Evolutionary conservation across 2,329 filamentous ascomycete species (phyloP).

Genomic region (Rutstroemia sp.): DNA sequence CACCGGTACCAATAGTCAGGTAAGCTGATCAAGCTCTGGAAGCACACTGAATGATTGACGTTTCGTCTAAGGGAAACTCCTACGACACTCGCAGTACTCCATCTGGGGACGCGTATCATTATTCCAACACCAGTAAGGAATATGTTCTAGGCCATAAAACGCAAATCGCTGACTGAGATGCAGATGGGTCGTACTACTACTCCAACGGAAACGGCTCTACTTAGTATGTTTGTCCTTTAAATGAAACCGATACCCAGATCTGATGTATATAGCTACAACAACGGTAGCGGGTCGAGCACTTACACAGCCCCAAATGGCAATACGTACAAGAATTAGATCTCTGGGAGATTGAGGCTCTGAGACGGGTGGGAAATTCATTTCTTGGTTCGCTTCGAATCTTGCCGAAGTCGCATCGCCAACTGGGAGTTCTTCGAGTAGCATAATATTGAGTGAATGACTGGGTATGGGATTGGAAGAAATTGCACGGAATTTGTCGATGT

Average conservation of each 20-base stretch:
- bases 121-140: conserved; percentile 50
- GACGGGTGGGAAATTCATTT: too few relatives aligned
- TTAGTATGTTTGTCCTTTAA: conserved; percentile 33
- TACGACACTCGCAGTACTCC: conserved; percentile 57
- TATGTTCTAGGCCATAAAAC: neutral
- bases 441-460: too few relatives aligned
- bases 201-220: conserved; percentile 61
- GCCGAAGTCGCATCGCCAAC: too few relatives aligned
- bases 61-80: conserved; percentile 54
- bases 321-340: conserved; percentile 21
- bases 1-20: conserved; percentile 55
- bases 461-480: too few relatives aligned
- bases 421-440: too few relatives aligned
- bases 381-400: too few relatives aligned
- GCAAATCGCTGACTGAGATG: neutral
- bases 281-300: conserved; percentile 37
- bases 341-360: neutral
- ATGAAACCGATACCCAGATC: too few relatives aligned
- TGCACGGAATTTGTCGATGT: too few relatives aligned
- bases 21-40: conserved; percentile 27
- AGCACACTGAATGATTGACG: neutral
- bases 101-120: conserved; percentile 54
- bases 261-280: conserved; percentile 40
- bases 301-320: conserved; percentile 51
- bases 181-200: conserved; percentile 65